These are phyloP conservation scores for Globisporangium takayamanum DNA, from an alignment of 352 stramenopile genomes.

Conservation along the genomic window DNA sequence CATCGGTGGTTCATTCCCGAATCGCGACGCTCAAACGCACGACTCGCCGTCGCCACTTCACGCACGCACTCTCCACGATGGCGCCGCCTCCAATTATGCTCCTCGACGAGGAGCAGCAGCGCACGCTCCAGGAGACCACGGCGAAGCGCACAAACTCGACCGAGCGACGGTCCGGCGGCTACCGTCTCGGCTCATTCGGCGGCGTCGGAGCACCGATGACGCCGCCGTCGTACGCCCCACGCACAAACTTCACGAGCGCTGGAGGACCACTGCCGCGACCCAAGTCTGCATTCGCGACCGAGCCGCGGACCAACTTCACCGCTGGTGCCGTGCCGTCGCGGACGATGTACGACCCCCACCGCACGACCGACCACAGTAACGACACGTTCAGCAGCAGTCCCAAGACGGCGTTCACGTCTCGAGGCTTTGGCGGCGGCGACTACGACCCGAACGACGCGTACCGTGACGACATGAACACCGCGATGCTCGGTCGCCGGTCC, in stretches of 20 bases:
- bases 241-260: constrained; percentile 28
- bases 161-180: not conserved
- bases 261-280: not conserved
- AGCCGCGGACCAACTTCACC: constrained; percentile 9
- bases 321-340: constrained; percentile 3
- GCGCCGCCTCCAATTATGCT: constrained; percentile 23
- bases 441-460: constrained; percentile 3
- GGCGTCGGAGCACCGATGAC: constrained; percentile 12
- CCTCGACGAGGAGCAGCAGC: constrained; percentile 57
- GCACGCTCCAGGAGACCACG: constrained; percentile 17
- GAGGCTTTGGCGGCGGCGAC: not conserved
- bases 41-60: too few species aligned
- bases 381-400: constrained; percentile 21
- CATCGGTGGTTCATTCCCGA: too few species aligned
- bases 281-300: not conserved
- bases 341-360: constrained; percentile 3
- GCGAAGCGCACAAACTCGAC: constrained; percentile 11
- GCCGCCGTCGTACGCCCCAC: constrained; percentile 10
- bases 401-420: constrained; percentile 42
- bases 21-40: too few species aligned
- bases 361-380: constrained; percentile 6
- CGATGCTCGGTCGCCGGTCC: constrained; percentile 11
- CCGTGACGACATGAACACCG: constrained; percentile 8
- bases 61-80: not conserved
- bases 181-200: constrained; percentile 10